Evolutionary conservation across 2,329 filamentous ascomycete genomes (phyloP).

Genomic region (Arthrobotrys sphaeroides): DNA sequence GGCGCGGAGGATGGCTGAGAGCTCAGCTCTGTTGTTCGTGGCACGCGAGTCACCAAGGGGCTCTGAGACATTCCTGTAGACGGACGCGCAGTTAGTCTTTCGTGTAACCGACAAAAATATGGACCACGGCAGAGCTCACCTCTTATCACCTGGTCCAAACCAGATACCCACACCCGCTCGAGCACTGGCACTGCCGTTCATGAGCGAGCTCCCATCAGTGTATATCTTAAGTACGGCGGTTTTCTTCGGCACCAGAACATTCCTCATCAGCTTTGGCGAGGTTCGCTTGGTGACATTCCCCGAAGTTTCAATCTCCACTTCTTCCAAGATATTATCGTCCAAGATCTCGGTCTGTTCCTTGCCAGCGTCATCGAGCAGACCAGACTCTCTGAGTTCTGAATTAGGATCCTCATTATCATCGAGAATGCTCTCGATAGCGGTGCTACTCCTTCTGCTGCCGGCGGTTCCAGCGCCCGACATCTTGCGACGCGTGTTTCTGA

Average conservation of each 20-base stretch:
- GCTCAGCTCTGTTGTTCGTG: constrained; percentile 95
- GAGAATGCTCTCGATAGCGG: constrained; percentile 50
- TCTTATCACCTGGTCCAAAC: constrained; percentile 69
- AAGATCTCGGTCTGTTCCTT: constrained; percentile 52
- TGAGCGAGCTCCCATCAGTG: constrained; percentile 71
- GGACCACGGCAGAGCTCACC: constrained; percentile 61
- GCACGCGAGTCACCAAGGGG: constrained; percentile 77
- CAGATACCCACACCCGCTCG: constrained; percentile 72
- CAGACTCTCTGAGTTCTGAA: constrained; percentile 41
- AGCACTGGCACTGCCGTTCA: constrained; percentile 69
- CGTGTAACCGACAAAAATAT: not conserved
- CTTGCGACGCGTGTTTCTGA: constrained; percentile 67
- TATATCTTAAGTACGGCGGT: constrained; percentile 65
- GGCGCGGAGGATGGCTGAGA: constrained; percentile 85
- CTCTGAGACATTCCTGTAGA: constrained; percentile 73
- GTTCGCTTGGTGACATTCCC: constrained; percentile 50
- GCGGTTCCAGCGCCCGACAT: constrained; percentile 56
- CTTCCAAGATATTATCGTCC: constrained; percentile 51
- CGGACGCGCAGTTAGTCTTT: not conserved
- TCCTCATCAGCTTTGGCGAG: constrained; percentile 54
- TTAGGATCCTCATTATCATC: constrained; percentile 44
- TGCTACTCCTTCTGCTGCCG: constrained; percentile 47
- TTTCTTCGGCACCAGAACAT: constrained; percentile 54
- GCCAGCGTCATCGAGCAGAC: constrained; percentile 40
- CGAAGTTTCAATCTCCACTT: constrained; percentile 50